Evolutionary conservation across 2,329 filamentous ascomycete genomes (phyloP).

Genomic region (Tothia fuscella): DNA sequence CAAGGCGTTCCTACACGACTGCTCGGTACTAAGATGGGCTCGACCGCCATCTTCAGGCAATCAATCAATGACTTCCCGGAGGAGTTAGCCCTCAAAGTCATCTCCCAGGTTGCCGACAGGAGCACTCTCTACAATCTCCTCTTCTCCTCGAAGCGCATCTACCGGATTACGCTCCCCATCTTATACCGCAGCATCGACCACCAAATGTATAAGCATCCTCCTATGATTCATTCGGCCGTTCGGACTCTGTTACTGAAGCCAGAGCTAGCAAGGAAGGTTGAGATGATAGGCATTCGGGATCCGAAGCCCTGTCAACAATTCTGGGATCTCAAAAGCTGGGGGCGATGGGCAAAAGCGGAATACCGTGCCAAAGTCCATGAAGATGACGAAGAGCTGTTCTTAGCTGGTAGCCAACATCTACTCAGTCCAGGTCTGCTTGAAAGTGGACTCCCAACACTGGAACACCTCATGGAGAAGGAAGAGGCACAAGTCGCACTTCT

Average conservation of each 20-base stretch:
- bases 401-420: not conserved
- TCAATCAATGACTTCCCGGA: conserved; percentile 8
- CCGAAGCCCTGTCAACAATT: conserved; percentile 1
- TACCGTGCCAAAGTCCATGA: conserved; percentile 4
- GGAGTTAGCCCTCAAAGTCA: conserved; percentile 5
- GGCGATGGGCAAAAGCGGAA: conserved; percentile 3
- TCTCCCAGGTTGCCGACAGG: not conserved
- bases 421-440: too few species aligned
- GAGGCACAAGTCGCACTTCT: conserved; percentile 10
- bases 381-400: conserved; percentile 5
- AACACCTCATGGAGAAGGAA: conserved; percentile 1
- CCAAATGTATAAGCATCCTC: conserved; percentile 7
- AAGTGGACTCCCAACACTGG: not conserved
- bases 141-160: conserved; percentile 5
- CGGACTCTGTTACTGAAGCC: conserved; percentile 5
- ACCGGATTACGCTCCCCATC: conserved; percentile 4
- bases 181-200: conserved; percentile 7
- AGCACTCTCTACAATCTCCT: not conserved
- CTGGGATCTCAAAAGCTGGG: conserved; percentile 8
- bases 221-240: conserved; percentile 3
- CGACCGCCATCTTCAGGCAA: not conserved
- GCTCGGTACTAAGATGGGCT: too few species aligned
- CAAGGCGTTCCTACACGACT: too few species aligned
- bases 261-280: conserved; percentile 5
- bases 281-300: conserved; percentile 3